Base-by-base conservation (phyloP, 306 rosid genomes). In the Vicia sativa region DNA sequence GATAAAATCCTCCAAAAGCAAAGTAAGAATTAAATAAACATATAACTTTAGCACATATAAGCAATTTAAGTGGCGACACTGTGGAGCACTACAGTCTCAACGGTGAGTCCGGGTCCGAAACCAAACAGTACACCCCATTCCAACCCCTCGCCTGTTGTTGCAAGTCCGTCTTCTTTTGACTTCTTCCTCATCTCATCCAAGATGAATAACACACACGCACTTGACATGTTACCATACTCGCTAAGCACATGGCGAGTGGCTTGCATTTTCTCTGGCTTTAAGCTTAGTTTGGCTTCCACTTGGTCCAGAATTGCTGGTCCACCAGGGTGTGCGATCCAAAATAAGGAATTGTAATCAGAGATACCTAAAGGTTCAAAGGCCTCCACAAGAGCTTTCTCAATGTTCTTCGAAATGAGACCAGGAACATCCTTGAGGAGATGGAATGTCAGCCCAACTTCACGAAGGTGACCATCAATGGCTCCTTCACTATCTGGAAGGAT, bases 311-410 rank as follows among this genome's bases (percentile, higher is more conserved):
- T 78, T 15, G 78, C 78, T 0, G 74, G 78, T 8, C 82, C 78
- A 53, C 82, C 75, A 2, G 67, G 74, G 54, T 78, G 82, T 15
- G 82, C 82, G 0, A 78, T 67, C 82, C 78, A 78, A 15, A 78
- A 78, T 0, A 78, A 50, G 11, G 75, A 67, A 37, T 78, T 78
- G 45, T 72, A 78, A 16, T 78, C 82, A 34, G 78, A 78, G 6
- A 78, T 73, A 3, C 52, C 52, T 0, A 73, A 21, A 0, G 78
- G 78, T 43, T 74, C 59, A 35, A 74, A 74, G 13, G 78, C 78
- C 4, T 65, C 72, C 31, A 34, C 50, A 41, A 74, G 53, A 43
- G 78, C 72, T 16, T 72, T 72, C 45, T 72, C 77, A 62, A 72
- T 62, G 45, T 62, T 62, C 15, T 72, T 72, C 6, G 77, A 73